A percentile compares a stretch with the other conserved stretches of the same genome.
phyloP scores from a whole-genome alignment of 768 basidiomycete genomes.

The Russula earlei region DNA sequence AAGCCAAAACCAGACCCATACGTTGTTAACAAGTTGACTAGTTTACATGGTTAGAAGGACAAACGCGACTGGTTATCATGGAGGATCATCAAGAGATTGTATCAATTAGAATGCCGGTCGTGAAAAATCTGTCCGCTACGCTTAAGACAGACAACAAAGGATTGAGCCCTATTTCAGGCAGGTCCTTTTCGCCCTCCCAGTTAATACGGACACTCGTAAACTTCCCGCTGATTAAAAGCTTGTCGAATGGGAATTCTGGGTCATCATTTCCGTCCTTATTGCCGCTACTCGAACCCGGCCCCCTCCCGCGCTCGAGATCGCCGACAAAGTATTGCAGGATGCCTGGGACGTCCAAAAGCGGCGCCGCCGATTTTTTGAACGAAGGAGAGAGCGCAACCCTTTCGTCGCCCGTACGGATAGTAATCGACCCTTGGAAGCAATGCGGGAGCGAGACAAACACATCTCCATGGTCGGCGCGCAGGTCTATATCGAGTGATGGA shows the following conservation, averaged over 20 bases:
- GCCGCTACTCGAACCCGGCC: background rate
- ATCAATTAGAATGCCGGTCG: too few species aligned
- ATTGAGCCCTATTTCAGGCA: background rate
- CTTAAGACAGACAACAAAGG: background rate
- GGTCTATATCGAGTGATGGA: background rate
- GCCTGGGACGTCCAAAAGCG: background rate
- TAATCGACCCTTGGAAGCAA: background rate
- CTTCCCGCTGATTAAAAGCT: background rate
- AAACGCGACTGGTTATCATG: too few species aligned
- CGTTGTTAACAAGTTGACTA: too few species aligned
- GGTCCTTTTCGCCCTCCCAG: slow-evolving; percentile 1
- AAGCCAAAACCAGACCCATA: too few species aligned
- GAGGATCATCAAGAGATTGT: background rate
- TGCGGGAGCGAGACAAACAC: background rate
- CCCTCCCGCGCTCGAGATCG: background rate
- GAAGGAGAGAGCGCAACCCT: background rate
- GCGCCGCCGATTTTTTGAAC: background rate
- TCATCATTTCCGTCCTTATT: too few species aligned
- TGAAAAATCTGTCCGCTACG: background rate
- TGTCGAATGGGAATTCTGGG: background rate
- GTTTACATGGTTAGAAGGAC: too few species aligned
- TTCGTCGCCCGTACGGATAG: background rate
- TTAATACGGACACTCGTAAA: background rate
- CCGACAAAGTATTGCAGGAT: slow-evolving; percentile 4
- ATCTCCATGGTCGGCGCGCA: background rate